Base-by-base conservation (phyloP, 805 yeast genomes). In the Wickerhamiella occidentalis region DNA sequence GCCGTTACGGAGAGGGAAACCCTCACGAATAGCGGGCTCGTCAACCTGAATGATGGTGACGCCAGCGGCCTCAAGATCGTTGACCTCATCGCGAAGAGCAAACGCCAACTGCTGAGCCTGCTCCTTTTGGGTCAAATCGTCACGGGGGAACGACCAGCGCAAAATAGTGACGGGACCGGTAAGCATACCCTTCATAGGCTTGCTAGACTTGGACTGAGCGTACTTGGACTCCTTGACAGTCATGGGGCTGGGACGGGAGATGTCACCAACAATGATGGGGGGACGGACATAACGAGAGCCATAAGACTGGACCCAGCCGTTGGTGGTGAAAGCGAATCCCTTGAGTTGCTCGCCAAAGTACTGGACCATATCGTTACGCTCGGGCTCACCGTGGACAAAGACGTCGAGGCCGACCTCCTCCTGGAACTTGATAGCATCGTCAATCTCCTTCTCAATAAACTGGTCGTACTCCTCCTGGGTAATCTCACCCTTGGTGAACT, bases 71-170 rank as follows among this genome's bases (percentile, higher is more conserved):
- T 92, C 98, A 70, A 92, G 85, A 71, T 92, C 98, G 67, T 82
- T 77, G 64, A 92, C 98, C 79, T 92, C 98, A 66, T 92, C 98
- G 77, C 97, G 86, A 68, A 92, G 78, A 62, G 97, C 97, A 66
- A 92, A 77, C 69, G 94, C 94, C 68, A 92, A 82, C 79, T 92
- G 98, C 70, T 84, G 78, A 62, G 96, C 86, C 78, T 92, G 98
- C 61, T 79, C 78, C 76, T 84, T 78, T 75, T 84, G 88, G 56
- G 94, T 76, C 61, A 90, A 83, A 66, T 92, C 98, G 69, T 88
- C 90, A 83, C 98, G 86, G 77, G 98, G 98, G 96, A 92, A 92
- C 63, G 98, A 92, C 98, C 98, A 92, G 81, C 98, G 85, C 71
- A 92, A 82, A 75, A 94, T 86, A 68, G 98, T 92, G 65, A 92